Conservation (phyloP, 2,329 filamentous ascomycete species). For the Botrytis fabae region DNA sequence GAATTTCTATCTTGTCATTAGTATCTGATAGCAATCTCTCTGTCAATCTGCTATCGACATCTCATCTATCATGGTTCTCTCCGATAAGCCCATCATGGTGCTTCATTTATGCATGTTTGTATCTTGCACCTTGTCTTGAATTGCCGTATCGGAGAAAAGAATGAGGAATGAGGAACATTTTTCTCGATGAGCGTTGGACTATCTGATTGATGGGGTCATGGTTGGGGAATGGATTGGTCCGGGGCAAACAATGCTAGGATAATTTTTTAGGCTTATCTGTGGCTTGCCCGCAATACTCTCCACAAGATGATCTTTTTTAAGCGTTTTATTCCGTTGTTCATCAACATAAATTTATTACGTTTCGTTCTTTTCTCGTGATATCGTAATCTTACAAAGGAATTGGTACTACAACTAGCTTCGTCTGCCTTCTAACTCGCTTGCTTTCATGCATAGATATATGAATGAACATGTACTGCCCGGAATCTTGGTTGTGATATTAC, state of each 20-base stretch:
- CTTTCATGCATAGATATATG: constrained; percentile 4
- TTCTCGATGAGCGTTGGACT: neutral
- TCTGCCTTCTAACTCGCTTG: neutral
- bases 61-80: constrained; percentile 6
- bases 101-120: constrained; percentile 12
- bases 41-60: neutral
- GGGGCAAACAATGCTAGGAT: constrained; percentile 15
- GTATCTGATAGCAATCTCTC: constrained; percentile 12
- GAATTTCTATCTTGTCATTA: constrained; percentile 14
- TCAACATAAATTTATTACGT: constrained; percentile 11
- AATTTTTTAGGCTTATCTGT: constrained; percentile 22
- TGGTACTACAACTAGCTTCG: neutral
- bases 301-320: neutral
- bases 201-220: constrained; percentile 1
- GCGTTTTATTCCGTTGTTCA: constrained; percentile 16
- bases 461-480: constrained; percentile 9
- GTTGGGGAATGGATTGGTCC: constrained; percentile 11
- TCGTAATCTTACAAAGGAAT: neutral
- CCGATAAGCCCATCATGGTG: neutral
- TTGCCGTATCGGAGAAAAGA: constrained; percentile 14
- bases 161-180: neutral
- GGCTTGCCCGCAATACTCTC: neutral
- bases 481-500: constrained; percentile 16
- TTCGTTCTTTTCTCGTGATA: constrained; percentile 3
- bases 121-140: constrained; percentile 9